These are phyloP conservation scores for Misopates orontium DNA, from an alignment of 257 asterid species.

Conservation along the genomic window DNA sequence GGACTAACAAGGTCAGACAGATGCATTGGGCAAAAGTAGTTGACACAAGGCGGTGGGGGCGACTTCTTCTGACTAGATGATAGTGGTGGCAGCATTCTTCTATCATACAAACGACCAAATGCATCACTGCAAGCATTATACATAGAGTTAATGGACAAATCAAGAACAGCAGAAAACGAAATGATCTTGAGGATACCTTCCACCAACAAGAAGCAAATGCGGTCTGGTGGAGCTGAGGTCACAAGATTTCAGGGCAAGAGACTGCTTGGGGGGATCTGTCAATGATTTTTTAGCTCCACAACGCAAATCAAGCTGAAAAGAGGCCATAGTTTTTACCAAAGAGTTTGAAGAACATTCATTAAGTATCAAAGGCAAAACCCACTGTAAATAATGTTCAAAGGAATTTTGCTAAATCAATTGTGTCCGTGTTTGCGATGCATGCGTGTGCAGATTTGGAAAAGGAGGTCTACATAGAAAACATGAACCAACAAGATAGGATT, in stretches of 20 bases:
- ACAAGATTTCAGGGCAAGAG: constrained; percentile 83
- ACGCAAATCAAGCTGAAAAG: constrained; percentile 88
- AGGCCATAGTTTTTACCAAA: constrained; percentile 8
- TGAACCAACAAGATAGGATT: constrained; percentile 4
- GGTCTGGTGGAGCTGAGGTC: constrained; percentile 91
- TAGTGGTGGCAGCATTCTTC: constrained; percentile 94
- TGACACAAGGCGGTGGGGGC: constrained; percentile 89
- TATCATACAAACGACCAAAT: constrained; percentile 95
- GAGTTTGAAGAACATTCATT: constrained; percentile 12
- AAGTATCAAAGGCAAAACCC: constrained; percentile 10
- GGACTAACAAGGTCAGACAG: constrained; percentile 79
- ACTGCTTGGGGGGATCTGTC: constrained; percentile 81
- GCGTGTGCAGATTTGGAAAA: background rate
- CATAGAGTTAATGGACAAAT: constrained; percentile 23
- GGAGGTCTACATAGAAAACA: background rate
- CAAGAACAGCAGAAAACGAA: constrained; percentile 23
- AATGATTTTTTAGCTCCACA: constrained; percentile 83
- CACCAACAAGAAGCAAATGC: constrained; percentile 96
- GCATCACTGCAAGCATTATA: constrained; percentile 71
- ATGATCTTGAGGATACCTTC: constrained; percentile 56
- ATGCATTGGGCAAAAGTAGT: constrained; percentile 96
- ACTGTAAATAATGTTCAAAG: background rate
- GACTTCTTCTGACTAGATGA: constrained; percentile 83
- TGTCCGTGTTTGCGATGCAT: background rate
- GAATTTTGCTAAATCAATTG: background rate